These are phyloP conservation scores for Lactarius hengduanensis DNA, from an alignment of 768 basidiomycete species.

Conservation along the genomic window DNA sequence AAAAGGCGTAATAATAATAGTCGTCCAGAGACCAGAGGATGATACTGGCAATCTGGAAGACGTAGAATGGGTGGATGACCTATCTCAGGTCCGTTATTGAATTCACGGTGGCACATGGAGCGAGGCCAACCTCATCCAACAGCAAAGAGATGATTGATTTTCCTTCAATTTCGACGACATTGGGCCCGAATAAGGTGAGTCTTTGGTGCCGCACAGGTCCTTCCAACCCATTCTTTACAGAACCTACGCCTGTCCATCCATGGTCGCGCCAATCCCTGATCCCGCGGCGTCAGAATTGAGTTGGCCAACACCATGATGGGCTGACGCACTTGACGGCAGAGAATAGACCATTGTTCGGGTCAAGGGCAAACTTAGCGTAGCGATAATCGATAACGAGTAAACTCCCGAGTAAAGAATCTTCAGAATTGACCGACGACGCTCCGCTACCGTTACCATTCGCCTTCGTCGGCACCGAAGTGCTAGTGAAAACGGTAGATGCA, in stretches of 20 bases:
- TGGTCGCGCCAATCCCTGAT: conserved; percentile 89
- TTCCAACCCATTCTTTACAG: conserved; percentile 65
- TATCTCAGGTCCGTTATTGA: conserved; percentile 31
- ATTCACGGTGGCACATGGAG: neutral
- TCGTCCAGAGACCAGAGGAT: conserved; percentile 92
- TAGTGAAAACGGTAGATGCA: conserved; percentile 76
- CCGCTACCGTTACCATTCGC: conserved; percentile 24
- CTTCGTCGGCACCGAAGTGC: conserved; percentile 22
- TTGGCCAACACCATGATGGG: neutral
- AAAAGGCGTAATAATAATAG: conserved; percentile 97
- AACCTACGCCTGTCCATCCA: conserved; percentile 58
- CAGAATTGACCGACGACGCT: conserved; percentile 35
- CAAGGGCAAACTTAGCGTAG: conserved; percentile 86
- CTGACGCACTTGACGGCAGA: conserved; percentile 66
- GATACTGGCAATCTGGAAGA: conserved; percentile 96
- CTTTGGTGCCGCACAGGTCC: conserved; percentile 60
- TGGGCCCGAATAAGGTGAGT: conserved; percentile 71
- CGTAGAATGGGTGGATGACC: conserved; percentile 97
- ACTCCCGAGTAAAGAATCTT: conserved; percentile 43
- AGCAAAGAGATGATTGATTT: conserved; percentile 78
- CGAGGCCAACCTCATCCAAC: conserved; percentile 74
- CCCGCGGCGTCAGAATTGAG: neutral
- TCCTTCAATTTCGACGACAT: conserved; percentile 86
- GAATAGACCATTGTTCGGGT: conserved; percentile 82
- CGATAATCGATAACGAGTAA: conserved; percentile 85